A percentile compares a stretch with the other conserved stretches of the same genome.
These are phyloP conservation scores for Neurospora pannonica DNA, from an alignment of 495 filamentous ascomycete species.

Conservation along the genomic window DNA sequence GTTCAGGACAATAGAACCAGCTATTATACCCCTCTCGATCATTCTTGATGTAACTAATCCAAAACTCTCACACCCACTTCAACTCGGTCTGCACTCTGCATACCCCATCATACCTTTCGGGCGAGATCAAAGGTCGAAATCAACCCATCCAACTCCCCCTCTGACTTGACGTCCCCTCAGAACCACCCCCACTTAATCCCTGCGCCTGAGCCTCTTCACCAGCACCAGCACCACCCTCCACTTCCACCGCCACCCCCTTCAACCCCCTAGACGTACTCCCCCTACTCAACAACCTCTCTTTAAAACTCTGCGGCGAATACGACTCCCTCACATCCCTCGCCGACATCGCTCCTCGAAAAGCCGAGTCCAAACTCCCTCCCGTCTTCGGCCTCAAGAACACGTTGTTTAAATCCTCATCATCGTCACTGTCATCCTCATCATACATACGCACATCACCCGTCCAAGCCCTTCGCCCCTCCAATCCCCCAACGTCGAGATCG, in stretches of 20 bases:
- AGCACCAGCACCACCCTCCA: neutral
- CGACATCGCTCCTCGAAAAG: neutral
- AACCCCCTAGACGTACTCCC: neutral
- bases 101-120: neutral
- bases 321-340: neutral
- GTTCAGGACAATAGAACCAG: neutral
- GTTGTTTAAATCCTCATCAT: neutral
- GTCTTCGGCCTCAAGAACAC: neutral
- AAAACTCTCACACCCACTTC: neutral
- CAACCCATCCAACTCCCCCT: neutral
- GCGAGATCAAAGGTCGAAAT: neutral
- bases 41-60: neutral
- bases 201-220: neutral
- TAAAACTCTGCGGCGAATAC: constrained; percentile 21
- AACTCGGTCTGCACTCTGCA: neutral
- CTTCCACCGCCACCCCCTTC: too few species aligned
- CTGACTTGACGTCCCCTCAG: neutral
- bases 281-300: constrained; percentile 14
- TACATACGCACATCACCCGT: neutral
- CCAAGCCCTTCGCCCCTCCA: neutral
- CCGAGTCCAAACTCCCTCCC: neutral
- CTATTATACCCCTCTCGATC: neutral
- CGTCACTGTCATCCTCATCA: neutral
- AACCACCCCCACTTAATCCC: neutral
- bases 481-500: neutral